Conservation (phyloP, 345 rosid species). For the Cardiospermum halicacabum region DNA sequence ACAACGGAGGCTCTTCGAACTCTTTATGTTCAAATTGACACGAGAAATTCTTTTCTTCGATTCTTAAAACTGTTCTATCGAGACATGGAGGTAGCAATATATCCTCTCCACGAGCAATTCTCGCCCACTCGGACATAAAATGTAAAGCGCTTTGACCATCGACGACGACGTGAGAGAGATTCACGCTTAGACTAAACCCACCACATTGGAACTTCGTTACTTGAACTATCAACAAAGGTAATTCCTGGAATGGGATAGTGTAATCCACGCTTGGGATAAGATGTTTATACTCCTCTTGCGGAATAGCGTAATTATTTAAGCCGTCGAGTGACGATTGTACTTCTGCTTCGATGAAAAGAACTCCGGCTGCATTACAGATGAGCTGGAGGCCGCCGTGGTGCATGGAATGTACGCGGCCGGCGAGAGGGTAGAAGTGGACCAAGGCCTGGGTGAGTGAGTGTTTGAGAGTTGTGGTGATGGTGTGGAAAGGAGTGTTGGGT, state of each 20-base stretch:
- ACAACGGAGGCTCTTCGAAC: slow-evolving; percentile 39
- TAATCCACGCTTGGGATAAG: slow-evolving; percentile 47
- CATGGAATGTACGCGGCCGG: slow-evolving; percentile 51
- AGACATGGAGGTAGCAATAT: slow-evolving; percentile 26
- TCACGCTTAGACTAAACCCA: slow-evolving; percentile 39
- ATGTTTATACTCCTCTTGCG: slow-evolving; percentile 20
- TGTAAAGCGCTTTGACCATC: slow-evolving; percentile 59
- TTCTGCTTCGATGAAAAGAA: slow-evolving; percentile 37
- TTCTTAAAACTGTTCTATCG: slow-evolving; percentile 35
- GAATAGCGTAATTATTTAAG: slow-evolving; percentile 38
- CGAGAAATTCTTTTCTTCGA: slow-evolving; percentile 26
- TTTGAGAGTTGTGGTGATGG: slow-evolving; percentile 26
- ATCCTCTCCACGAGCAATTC: slow-evolving; percentile 36
- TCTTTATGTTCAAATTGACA: slow-evolving; percentile 28
- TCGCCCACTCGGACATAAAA: slow-evolving; percentile 52
- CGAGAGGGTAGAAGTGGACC: slow-evolving; percentile 51
- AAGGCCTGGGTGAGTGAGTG: slow-evolving; percentile 33
- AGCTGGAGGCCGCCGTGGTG: slow-evolving; percentile 41
- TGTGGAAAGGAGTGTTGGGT: slow-evolving; percentile 42
- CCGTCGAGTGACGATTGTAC: slow-evolving; percentile 27
- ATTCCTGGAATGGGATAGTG: slow-evolving; percentile 30
- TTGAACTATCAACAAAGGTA: slow-evolving; percentile 44
- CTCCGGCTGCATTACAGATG: slow-evolving; percentile 44
- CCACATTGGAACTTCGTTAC: slow-evolving; percentile 54
- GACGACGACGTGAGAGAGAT: slow-evolving; percentile 47